Evolutionary conservation across 2,329 filamentous ascomycete genomes (phyloP), one percentile per base, ranked within the genome.

Genomic region (Ophiostoma populinum): DNA sequence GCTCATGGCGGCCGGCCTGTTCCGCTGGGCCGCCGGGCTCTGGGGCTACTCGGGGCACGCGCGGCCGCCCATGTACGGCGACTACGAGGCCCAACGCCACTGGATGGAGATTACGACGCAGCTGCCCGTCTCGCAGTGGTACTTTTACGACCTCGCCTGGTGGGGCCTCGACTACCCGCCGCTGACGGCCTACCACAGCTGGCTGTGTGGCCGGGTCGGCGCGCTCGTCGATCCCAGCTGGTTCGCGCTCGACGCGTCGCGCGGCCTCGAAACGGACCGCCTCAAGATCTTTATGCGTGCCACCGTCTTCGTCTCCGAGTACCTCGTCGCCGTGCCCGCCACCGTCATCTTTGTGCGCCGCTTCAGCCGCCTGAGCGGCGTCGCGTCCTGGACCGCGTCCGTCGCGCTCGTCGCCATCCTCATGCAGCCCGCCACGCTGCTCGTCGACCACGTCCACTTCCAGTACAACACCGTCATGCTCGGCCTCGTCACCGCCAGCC

Each of bases 401-500:
- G 74, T 95, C 43, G 85, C 90, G 0, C 68, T 98, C 18, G 78
- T 81, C 10, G 90, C 86, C 1, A 77, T 98, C 40, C 63, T 98
- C 19, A 79, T 98, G 73, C 90, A 95, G 51, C 90, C 90, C 2
- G 75, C 75, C 4, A 82, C 76, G 1, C 85, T 95, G 24, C 70
- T 98, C 19, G 80, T 98, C 46, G 90, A 98, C 51, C 87, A 98
- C 54, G 87, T 94, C 44, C 86, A 94, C 55, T 32, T 98, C 53
- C 90, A 98, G 57, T 98, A 94, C 57, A 98, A 98, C 54, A 92
- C 86, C 0, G 86, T 98, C 34, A 98, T 98, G 90, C 73, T 98
- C 12, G 90, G 92, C 2, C 71, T 95, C 32, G 74, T 90, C 8
- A 62, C 92, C 20, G 83, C 83, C 1, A 82, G 78, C 47, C 74